Percentiles rank a stretch among this genome's conserved stretches.
phyloP scores from a whole-genome alignment of 2,329 filamentous ascomycete species.

The Fusarium virguliforme region DNA sequence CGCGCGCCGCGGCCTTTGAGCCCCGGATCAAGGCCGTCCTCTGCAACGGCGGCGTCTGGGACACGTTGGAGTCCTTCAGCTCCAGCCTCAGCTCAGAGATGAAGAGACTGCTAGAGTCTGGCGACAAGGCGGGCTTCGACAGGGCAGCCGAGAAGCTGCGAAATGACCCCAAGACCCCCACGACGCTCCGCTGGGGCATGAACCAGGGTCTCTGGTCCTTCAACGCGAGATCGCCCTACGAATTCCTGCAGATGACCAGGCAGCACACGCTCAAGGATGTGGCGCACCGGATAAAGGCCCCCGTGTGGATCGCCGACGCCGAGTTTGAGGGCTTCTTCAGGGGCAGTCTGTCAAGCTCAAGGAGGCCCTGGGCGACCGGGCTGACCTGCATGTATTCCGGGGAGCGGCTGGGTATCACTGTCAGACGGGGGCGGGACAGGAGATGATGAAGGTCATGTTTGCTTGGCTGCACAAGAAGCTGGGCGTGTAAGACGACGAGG shows the following conservation, averaged over 20 bases:
- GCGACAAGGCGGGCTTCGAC: conserved; percentile 41
- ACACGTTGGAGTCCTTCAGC: conserved; percentile 39
- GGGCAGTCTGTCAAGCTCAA: conserved; percentile 9
- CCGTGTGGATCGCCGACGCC: conserved; percentile 39
- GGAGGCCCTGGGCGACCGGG: not conserved
- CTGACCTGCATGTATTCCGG: conserved; percentile 2
- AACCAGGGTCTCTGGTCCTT: conserved; percentile 56
- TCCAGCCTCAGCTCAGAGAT: conserved; percentile 25
- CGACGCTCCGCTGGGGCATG: conserved; percentile 49
- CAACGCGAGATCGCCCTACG: conserved; percentile 49
- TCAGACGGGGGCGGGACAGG: not conserved
- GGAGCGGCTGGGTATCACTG: conserved; percentile 9
- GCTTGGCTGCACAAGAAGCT: conserved; percentile 10
- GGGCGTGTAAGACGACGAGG: not conserved
- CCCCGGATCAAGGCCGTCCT: conserved; percentile 59
- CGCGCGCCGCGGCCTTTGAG: conserved; percentile 62
- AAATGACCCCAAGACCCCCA: conserved; percentile 31
- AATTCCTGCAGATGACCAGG: conserved; percentile 42
- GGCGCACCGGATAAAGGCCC: conserved; percentile 40
- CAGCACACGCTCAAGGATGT: conserved; percentile 40
- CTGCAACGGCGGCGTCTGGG: conserved; percentile 58
- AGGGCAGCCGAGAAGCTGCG: conserved; percentile 19
- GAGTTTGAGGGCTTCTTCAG: conserved; percentile 40
- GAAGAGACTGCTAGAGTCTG: conserved; percentile 27
- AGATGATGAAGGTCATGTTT: conserved; percentile 16